Evolutionary conservation across 345 rosid species (phyloP).

Genomic region (Populus pruinosa): DNA sequence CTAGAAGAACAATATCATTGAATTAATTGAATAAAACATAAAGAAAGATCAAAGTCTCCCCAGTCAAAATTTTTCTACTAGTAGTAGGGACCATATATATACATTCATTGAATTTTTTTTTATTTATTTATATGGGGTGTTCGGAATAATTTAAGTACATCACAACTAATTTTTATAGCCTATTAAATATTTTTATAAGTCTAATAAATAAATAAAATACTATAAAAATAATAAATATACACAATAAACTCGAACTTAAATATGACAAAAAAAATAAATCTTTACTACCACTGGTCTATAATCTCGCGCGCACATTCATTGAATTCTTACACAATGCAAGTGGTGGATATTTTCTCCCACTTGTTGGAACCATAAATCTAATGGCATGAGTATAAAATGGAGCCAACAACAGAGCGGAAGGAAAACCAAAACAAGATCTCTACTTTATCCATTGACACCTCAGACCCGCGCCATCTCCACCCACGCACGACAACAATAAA

Average conservation of each 20-base stretch:
- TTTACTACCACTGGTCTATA: too few relatives aligned
- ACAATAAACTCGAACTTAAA: too few relatives aligned
- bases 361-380: not conserved
- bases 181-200: too few relatives aligned
- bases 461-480: slow-evolving; percentile 22
- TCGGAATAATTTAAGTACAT: too few relatives aligned
- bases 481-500: not conserved
- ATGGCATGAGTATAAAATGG: not conserved
- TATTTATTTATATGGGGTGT: too few relatives aligned
- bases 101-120: not conserved
- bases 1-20: not conserved
- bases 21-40: not conserved
- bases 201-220: too few relatives aligned
- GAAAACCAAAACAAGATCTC: not conserved
- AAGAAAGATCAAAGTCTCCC: not conserved
- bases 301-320: too few relatives aligned
- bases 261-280: too few relatives aligned
- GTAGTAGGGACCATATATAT: not conserved
- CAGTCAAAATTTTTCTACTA: not conserved
- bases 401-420: not conserved
- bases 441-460: slow-evolving; percentile 26
- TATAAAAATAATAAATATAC: too few relatives aligned
- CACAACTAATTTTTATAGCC: too few relatives aligned
- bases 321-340: not conserved
- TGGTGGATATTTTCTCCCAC: not conserved